Base-by-base conservation (phyloP, 768 basidiomycete species). In the Suillus paluster region DNA sequence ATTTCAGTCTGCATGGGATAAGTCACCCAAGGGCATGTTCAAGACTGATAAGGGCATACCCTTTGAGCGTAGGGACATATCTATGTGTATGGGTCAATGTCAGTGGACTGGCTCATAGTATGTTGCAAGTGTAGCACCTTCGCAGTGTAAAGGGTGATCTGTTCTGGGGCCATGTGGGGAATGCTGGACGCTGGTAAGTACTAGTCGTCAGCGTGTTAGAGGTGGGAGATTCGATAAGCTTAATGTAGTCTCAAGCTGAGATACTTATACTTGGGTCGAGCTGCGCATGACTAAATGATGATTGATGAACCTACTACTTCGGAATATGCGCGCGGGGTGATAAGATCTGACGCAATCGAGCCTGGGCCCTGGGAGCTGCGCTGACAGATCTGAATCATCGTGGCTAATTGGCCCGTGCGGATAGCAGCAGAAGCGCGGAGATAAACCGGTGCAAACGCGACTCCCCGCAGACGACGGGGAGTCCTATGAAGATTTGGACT, bases 31-130 rank as follows among this genome's bases (percentile, higher is more conserved):
- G 7, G 6, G 2, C 1, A 27, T 12, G 21, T 4, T 19, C 46
- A 39, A 41, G 33, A 21, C n/a, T 19, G n/a, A 19, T 38, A 15
- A 11, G 45, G 15, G 68, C 76, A 2, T 69, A 85, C 86, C 65
- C 86, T 75, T 7, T 88, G 86, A 6, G 86, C 84, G 67, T 77
- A 87, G 1, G 86, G 86, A 71, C 86, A 88, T 52, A 81, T 71
- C 86, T 87, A 52, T 39, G 8, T 15, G 27, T 19, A 60, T 11
- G 10, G 36, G 12, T 36, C 48, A 25, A 60, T 39, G 38, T 68
- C 25, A 63, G 59, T 45, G 9, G n/a, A 36, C 8, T 1, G 39
- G 8, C 17, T 54, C 19, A 21, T 9, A 42, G 23, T 39, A 10
- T 27, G 23, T 10, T 39, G 17, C 38, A 38, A 3, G 9, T 57